Base-by-base conservation (phyloP, 2,329 filamentous ascomycete species). In the Fusarium newnesense region DNA sequence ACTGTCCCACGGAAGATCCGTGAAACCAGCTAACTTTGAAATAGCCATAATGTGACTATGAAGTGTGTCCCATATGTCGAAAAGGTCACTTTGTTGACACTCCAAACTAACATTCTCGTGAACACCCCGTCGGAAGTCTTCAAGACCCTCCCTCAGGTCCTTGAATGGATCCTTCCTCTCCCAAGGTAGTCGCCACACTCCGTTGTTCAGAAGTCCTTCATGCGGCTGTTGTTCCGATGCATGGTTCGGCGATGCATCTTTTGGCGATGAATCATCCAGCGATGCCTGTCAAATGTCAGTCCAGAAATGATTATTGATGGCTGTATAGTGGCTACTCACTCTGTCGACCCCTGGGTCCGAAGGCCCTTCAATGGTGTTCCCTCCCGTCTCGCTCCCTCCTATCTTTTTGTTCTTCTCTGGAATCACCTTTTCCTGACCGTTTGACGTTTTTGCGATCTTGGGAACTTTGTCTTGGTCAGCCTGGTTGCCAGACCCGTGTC, bases 341-440 rank as follows among this genome's bases (percentile, higher is more conserved):
- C 2, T 37, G n/a, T 7, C 13, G 19, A 12, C 34, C 24, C 19
- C 18, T 9, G 4, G 0, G 13, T 9, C 18, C 2, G 2, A 28
- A 21, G 34, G 18, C 4, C 16, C 39, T 18, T 12, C 30, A 49
- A 61, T 44, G 15, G 36, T 21, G 37, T 24, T 34, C 12, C 13
- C 13, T 3, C 9, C 24, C 0, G 3, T 11, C 32, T n/a, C 24
- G 37, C 30, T 34, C 12, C 13, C 13, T 3, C 9, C 24, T 0
- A 2, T 11, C 32, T n/a, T n/a, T 1, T 12, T 30, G 21, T 30
- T 37, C 24, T 43, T 0, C 2, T 5, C 26, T 32, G 4, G 2
- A 43, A 56, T 16, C 24, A 0, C 16, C 2, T 4, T 0, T 24
- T 32, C 11, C 21, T 43, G 26, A 11, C 24, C 28, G 1, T 50